These are phyloP conservation scores for Scheffersomyces cryptocercus DNA, from an alignment of 1,139 yeast species.

Conservation along the genomic window DNA sequence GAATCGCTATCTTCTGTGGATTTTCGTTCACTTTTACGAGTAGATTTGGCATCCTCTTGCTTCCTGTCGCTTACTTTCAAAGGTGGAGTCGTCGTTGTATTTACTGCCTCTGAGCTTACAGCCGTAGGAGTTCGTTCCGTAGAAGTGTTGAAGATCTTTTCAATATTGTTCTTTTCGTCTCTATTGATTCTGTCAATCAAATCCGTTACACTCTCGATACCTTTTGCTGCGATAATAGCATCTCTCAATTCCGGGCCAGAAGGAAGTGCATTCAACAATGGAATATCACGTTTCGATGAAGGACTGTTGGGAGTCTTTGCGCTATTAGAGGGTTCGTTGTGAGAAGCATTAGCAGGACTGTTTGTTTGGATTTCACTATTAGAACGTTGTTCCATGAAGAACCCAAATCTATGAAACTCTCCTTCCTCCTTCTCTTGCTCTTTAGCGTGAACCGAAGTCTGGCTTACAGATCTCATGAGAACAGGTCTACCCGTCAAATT, in stretches of 20 bases:
- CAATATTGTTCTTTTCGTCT: conserved; percentile 51
- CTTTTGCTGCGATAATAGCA: conserved; percentile 76
- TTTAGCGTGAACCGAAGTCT: conserved; percentile 67
- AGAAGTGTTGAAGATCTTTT: conserved; percentile 45
- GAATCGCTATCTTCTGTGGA: conserved; percentile 33
- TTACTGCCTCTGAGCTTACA: conserved; percentile 1
- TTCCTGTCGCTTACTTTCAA: conserved; percentile 9
- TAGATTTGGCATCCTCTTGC: conserved; percentile 10
- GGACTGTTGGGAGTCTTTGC: neutral
- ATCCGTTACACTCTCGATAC: conserved; percentile 70
- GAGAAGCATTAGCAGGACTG: neutral
- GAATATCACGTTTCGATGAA: conserved; percentile 21
- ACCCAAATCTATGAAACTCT: conserved; percentile 83
- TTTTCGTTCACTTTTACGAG: conserved; percentile 2
- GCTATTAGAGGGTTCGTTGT: conserved; percentile 7
- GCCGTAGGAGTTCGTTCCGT: neutral
- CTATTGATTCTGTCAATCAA: conserved; percentile 63
- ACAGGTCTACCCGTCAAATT: conserved; percentile 72
- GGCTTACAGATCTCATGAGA: conserved; percentile 61
- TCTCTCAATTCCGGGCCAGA: conserved; percentile 77
- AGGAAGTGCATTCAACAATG: conserved; percentile 52
- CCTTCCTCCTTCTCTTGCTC: conserved; percentile 90
- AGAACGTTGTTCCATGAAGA: conserved; percentile 63
- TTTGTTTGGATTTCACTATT: conserved; percentile 9
- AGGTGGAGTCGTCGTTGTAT: neutral